phyloP scores from a whole-genome alignment of 192 early-diverging fungal genomes.

The Rhizophagus sp. region DNA sequence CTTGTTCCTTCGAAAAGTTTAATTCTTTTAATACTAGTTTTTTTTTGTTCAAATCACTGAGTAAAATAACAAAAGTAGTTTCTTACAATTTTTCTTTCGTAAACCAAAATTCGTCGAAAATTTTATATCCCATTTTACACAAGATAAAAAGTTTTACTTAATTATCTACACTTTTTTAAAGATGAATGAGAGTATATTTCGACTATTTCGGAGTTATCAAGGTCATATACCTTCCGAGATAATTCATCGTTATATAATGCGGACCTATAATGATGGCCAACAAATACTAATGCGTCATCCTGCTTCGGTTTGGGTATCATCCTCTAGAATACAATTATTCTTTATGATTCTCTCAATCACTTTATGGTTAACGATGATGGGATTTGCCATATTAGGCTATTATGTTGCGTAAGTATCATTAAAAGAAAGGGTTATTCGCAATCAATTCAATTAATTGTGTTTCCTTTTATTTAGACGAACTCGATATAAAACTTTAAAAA shows the following conservation, averaged over 20 bases:
- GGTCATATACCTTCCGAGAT: background rate
- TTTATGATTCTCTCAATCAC: constrained; percentile 45
- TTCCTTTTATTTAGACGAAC: constrained; percentile 27
- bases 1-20: too few relatives aligned
- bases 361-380: constrained; percentile 37
- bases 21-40: too few relatives aligned
- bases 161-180: background rate
- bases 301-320: constrained; percentile 40
- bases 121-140: background rate
- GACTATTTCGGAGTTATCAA: constrained; percentile 1
- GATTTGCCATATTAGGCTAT: background rate
- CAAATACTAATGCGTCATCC: constrained; percentile 7
- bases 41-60: too few relatives aligned
- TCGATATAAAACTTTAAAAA: constrained; percentile 36
- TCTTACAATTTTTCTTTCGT: too few relatives aligned
- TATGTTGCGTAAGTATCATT: constrained; percentile 17
- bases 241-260: background rate
- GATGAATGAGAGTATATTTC: constrained; percentile 4
- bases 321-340: constrained; percentile 38
- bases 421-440: background rate
- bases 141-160: background rate
- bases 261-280: background rate
- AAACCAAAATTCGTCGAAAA: too few relatives aligned
- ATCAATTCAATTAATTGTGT: background rate
- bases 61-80: too few relatives aligned